These are phyloP conservation scores for Hortiboletus flavorubellus DNA, from an alignment of 768 basidiomycete genomes.

Conservation along the genomic window DNA sequence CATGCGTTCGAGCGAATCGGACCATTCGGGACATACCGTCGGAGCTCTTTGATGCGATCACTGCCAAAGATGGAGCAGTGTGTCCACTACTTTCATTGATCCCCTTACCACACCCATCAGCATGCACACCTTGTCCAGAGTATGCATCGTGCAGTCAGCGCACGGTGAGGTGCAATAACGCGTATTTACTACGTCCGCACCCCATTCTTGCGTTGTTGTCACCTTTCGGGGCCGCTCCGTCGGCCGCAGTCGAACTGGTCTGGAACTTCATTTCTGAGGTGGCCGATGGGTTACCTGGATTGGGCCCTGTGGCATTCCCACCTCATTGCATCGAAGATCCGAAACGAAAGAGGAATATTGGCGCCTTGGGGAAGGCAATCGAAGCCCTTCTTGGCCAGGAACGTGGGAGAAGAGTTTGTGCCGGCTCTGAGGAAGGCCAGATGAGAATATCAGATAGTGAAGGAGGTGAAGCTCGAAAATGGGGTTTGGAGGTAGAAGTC, in stretches of 20 bases:
- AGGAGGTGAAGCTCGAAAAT: conserved; percentile 70
- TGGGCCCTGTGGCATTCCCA: conserved; percentile 75
- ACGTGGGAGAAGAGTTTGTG: conserved; percentile 63
- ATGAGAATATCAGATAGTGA: conserved; percentile 39
- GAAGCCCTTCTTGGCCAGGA: conserved; percentile 61
- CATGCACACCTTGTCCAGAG: conserved; percentile 71
- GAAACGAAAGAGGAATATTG: conserved; percentile 67
- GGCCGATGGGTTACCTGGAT: conserved; percentile 68
- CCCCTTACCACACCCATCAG: conserved; percentile 54
- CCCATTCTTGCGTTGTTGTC: conserved; percentile 47
- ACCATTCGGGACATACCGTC: conserved; percentile 41
- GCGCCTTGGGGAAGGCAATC: conserved; percentile 68
- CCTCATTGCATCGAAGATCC: conserved; percentile 79
- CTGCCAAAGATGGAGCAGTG: conserved; percentile 31
- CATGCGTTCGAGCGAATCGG: conserved; percentile 56
- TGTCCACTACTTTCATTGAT: conserved; percentile 57
- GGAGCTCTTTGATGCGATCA: conserved; percentile 25
- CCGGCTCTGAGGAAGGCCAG: conserved; percentile 39
- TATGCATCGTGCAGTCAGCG: conserved; percentile 60
- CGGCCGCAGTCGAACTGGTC: conserved; percentile 37
- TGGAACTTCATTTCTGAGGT: conserved; percentile 47
- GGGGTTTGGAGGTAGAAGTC: conserved; percentile 64
- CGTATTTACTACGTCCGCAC: conserved; percentile 64
- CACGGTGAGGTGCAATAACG: conserved; percentile 61
- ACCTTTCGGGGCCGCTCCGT: conserved; percentile 36